Percentiles rank a stretch among this genome's conserved stretches.
Evolutionary conservation across 257 asterid species (phyloP).

Genomic region (Ligustrum vulgare): DNA sequence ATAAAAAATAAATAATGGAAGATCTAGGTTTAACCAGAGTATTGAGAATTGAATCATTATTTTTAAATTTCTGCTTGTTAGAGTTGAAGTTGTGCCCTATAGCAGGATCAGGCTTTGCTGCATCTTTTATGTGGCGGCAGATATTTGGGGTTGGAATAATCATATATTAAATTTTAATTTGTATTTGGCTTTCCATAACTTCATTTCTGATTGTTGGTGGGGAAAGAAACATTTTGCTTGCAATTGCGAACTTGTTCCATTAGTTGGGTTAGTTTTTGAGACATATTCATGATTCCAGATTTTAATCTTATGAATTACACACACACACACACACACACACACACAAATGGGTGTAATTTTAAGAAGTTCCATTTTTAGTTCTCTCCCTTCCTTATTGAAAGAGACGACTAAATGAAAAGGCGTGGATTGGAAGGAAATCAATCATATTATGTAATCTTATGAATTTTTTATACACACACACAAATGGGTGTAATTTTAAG

Average conservation of each 20-base stretch:
- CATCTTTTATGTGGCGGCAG: neutral
- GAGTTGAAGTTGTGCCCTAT: neutral
- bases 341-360: neutral
- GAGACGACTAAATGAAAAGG: neutral
- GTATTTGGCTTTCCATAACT: neutral
- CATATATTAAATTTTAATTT: neutral
- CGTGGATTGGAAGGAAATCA: neutral
- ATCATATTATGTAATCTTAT: neutral
- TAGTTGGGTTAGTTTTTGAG: neutral
- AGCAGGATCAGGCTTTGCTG: neutral
- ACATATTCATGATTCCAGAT: neutral
- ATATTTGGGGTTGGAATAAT: neutral
- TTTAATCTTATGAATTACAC: neutral
- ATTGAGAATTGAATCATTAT: neutral
- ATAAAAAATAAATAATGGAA: neutral
- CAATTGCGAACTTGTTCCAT: neutral
- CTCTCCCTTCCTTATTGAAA: neutral
- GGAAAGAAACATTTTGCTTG: neutral
- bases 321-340: too few relatives aligned
- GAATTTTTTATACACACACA: too few relatives aligned
- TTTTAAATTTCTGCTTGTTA: neutral
- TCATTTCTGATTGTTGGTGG: neutral
- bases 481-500: neutral
- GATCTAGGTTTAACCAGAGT: neutral
- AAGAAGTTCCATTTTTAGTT: neutral